Percentiles rank a stretch among this genome's conserved stretches.
These are phyloP conservation scores for Neurospora crassa DNA, from an alignment of 2,329 filamentous ascomycete genomes.

Conservation along the genomic window DNA sequence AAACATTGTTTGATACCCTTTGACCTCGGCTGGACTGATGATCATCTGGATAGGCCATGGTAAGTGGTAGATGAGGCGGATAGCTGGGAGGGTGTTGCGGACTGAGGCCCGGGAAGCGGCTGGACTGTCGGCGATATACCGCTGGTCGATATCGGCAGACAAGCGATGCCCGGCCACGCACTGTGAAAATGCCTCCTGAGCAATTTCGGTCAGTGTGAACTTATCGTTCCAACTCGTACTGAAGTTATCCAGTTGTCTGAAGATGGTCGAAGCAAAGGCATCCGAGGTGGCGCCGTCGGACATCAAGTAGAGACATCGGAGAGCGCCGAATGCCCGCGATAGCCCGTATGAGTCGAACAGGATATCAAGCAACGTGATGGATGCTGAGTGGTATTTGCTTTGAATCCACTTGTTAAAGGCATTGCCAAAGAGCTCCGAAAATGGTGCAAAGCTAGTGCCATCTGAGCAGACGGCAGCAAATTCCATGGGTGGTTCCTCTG, in stretches of 20 bases:
- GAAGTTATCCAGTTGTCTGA: conserved; percentile 60
- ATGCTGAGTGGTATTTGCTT: conserved; percentile 62
- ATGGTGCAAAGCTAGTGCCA: conserved; percentile 47
- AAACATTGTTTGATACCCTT: conserved; percentile 62
- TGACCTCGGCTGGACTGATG: conserved; percentile 53
- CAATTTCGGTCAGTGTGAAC: conserved; percentile 69
- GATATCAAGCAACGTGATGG: conserved; percentile 52
- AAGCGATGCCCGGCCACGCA: conserved; percentile 53
- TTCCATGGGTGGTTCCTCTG: conserved; percentile 36
- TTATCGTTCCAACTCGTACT: conserved; percentile 64
- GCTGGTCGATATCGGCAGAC: conserved; percentile 42
- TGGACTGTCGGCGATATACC: conserved; percentile 26
- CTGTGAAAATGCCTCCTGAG: conserved; percentile 59
- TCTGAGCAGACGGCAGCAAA: conserved; percentile 46
- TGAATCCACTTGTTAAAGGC: conserved; percentile 70
- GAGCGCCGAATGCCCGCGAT: conserved; percentile 50
- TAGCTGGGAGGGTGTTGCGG: conserved; percentile 45
- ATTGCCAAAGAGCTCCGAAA: conserved; percentile 62
- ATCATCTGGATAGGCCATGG: conserved; percentile 63
- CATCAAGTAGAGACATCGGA: conserved; percentile 69
- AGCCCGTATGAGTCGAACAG: conserved; percentile 64
- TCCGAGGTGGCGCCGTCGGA: conserved; percentile 61
- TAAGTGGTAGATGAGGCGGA: conserved; percentile 61
- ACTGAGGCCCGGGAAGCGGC: conserved; percentile 48
- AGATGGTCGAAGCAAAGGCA: conserved; percentile 58